phyloP scores from a whole-genome alignment of 768 basidiomycete genomes.

The Termitomyces sp. region DNA sequence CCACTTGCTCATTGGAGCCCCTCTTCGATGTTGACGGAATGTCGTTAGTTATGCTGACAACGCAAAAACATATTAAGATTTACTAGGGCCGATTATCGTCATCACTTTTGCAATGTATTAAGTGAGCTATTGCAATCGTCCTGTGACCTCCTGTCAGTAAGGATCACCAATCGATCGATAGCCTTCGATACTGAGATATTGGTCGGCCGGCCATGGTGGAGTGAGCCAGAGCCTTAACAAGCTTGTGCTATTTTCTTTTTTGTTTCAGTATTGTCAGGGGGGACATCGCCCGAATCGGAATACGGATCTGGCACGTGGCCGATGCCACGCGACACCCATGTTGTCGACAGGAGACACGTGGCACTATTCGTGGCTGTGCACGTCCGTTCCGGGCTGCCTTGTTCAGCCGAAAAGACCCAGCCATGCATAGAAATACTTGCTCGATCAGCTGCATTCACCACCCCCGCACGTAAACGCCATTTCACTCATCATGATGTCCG shows the following conservation, averaged over 20 bases:
- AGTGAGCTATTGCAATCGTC: neutral
- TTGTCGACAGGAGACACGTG: conserved; percentile 23
- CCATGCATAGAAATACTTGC: conserved; percentile 6
- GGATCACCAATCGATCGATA: conserved; percentile 9
- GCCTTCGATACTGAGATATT: neutral
- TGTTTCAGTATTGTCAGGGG: conserved; percentile 11
- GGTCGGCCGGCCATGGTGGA: conserved; percentile 2
- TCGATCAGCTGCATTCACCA: conserved; percentile 9
- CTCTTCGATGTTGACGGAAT: conserved; percentile 1
- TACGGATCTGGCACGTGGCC: conserved; percentile 32
- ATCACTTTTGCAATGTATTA: neutral
- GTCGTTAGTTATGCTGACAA: neutral
- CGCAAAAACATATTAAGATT: neutral
- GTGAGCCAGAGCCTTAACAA: conserved; percentile 1
- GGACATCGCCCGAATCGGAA: conserved; percentile 8
- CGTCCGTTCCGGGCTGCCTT: conserved; percentile 35
- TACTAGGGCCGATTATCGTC: neutral
- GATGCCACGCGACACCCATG: conserved; percentile 22
- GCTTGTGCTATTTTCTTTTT: neutral
- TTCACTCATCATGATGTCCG: conserved; percentile 15
- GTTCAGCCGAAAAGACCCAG: conserved; percentile 14
- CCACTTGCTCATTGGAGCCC: neutral
- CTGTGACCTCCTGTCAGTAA: conserved; percentile 8
- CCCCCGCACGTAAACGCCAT: conserved; percentile 7
- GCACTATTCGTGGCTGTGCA: conserved; percentile 26